Percentiles rank a stretch among this genome's conserved stretches.
Conservation (phyloP, 148 eudicot species). For the Polygonum aviculare region DNA sequence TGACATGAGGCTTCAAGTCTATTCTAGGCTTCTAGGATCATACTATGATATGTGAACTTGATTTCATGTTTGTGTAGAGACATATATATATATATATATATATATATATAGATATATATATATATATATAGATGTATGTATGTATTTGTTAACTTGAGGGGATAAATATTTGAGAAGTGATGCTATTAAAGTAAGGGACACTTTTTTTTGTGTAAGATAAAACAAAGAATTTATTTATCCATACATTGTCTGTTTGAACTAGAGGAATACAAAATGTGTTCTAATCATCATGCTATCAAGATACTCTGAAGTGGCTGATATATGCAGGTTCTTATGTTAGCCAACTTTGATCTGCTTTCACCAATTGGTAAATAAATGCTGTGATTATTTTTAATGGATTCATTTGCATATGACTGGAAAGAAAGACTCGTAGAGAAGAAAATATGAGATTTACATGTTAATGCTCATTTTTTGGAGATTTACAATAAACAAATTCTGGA, state of each 20-base stretch:
- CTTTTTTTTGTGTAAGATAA: no score
- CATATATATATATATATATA: background rate
- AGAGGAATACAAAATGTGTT: background rate
- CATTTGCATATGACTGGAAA: slow-evolving; percentile 47
- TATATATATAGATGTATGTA: no score
- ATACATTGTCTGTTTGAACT: background rate
- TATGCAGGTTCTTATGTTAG: background rate
- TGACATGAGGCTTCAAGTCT: background rate
- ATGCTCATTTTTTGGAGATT: slow-evolving; percentile 93
- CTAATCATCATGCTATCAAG: background rate
- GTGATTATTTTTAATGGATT: slow-evolving; percentile 7
- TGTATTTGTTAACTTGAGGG: background rate
- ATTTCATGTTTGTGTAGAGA: background rate
- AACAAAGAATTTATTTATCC: background rate
- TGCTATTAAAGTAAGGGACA: background rate
- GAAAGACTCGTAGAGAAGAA: slow-evolving; percentile 90
- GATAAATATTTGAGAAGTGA: background rate
- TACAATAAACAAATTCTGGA: slow-evolving; percentile 96
- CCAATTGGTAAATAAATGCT: background rate
- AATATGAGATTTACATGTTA: slow-evolving; percentile 73
- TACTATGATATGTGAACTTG: background rate
- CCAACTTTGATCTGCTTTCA: background rate
- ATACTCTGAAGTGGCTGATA: background rate
- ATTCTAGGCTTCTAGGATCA: background rate
- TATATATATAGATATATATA: no score